A percentile compares a stretch with the other conserved stretches of the same genome.
phyloP scores from a whole-genome alignment of 352 stramenopile species.

The Globisporangium viniferum region DNA sequence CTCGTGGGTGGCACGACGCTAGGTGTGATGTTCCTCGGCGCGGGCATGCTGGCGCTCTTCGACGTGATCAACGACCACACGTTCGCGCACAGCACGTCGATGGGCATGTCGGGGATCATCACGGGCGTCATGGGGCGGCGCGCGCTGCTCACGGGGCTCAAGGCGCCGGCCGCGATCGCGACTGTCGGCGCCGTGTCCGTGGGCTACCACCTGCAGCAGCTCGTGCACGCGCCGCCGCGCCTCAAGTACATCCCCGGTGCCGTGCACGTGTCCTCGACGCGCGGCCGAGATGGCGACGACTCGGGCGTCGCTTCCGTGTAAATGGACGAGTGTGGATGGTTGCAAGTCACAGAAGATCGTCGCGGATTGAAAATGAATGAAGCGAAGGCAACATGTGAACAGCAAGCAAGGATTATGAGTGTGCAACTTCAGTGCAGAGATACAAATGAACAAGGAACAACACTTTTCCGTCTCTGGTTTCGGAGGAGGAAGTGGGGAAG shows the following conservation, averaged over 20 bases:
- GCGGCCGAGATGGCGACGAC: conserved; percentile 1
- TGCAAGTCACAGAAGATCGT: neutral
- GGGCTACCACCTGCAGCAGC: conserved; percentile 74
- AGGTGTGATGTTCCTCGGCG: conserved; percentile 63
- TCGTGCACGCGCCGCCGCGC: conserved; percentile 50
- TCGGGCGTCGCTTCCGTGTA: conserved; percentile 9
- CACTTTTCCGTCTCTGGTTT: neutral
- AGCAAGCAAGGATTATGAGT: neutral
- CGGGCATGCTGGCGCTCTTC: conserved; percentile 59
- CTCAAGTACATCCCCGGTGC: conserved; percentile 56
- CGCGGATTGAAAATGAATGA: neutral
- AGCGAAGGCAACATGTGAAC: neutral
- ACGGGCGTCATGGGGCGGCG: conserved; percentile 51
- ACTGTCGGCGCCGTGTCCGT: conserved; percentile 45
- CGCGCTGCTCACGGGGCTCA: conserved; percentile 43
- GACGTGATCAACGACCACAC: conserved; percentile 71
- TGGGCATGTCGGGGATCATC: conserved; percentile 71
- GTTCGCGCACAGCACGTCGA: conserved; percentile 64
- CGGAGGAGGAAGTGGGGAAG: neutral
- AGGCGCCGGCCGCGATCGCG: conserved; percentile 41
- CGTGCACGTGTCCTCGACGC: neutral
- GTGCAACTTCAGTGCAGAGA: neutral
- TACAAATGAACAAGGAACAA: neutral
- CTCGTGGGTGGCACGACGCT: conserved; percentile 62
- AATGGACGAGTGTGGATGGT: conserved; percentile 6